These are phyloP conservation scores for Leishmania lainsoni DNA, from an alignment of 208 protist species.

Conservation along the genomic window DNA sequence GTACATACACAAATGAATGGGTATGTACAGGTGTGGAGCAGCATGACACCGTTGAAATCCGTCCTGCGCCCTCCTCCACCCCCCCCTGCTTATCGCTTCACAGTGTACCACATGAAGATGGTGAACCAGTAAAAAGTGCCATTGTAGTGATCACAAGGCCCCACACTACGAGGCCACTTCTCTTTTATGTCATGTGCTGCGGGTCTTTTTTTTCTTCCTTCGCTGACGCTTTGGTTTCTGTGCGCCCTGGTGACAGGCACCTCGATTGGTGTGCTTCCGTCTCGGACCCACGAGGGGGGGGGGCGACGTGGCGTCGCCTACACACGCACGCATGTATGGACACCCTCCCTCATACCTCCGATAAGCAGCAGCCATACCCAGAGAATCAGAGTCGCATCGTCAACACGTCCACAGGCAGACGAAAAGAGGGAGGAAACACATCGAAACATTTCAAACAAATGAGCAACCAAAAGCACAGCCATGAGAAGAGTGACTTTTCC, in stretches of 20 bases:
- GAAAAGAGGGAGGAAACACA: not conserved
- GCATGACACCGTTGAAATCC: not conserved
- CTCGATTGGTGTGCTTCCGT: not conserved
- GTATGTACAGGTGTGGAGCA: not conserved
- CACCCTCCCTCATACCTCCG: not conserved
- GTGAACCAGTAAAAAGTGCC: not conserved
- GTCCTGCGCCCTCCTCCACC: not conserved
- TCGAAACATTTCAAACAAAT: not conserved
- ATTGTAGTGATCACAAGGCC: not conserved
- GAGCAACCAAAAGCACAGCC: not conserved
- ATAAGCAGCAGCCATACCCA: not conserved
- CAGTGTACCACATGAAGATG: not conserved
- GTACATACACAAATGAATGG: conserved; percentile 4
- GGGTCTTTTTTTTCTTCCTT: not conserved
- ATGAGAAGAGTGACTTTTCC: not conserved
- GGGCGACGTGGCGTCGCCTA: not conserved
- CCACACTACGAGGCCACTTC: not conserved
- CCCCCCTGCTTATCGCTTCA: not conserved
- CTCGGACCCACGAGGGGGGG: not conserved
- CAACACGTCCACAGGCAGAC: not conserved
- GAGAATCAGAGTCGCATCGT: not conserved
- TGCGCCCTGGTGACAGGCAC: not conserved
- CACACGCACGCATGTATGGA: not conserved
- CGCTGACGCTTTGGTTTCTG: not conserved
- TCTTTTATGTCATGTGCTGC: not conserved